Evolutionary conservation across 768 basidiomycete genomes (phyloP).

Genomic region (Boletus pseudo-olivaceus): DNA sequence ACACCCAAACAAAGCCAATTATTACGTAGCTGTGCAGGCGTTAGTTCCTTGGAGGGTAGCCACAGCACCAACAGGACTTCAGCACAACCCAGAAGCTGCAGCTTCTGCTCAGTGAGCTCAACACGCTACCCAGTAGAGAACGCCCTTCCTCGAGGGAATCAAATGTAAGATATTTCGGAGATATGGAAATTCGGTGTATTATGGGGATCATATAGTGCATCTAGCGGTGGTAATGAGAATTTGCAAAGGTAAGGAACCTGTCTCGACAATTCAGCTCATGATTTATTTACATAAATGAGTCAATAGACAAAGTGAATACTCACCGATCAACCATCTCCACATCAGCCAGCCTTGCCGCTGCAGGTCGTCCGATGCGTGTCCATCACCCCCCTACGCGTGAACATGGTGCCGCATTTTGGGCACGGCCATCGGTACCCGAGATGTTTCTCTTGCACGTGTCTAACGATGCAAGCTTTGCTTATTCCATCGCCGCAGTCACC

Average conservation of each 20-base stretch:
- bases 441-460: constrained; percentile 27
- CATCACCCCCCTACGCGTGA: constrained; percentile 23
- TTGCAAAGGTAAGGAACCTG: not conserved
- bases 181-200: not conserved
- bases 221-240: not conserved
- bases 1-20: not conserved
- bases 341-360: not conserved
- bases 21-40: not conserved
- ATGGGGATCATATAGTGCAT: not conserved
- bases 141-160: not conserved
- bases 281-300: not conserved
- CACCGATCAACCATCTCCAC: not conserved
- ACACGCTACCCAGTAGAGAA: not conserved
- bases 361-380: constrained; percentile 14
- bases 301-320: not conserved
- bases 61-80: not conserved
- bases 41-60: constrained; percentile 1
- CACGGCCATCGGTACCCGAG: constrained; percentile 24
- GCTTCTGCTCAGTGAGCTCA: not conserved
- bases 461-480: constrained; percentile 10
- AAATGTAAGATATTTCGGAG: not conserved
- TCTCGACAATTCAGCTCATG: not conserved
- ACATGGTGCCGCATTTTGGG: constrained; percentile 9
- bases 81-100: not conserved
- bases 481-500: constrained; percentile 14